phyloP scores from a whole-genome alignment of 2,329 filamentous ascomycete genomes.

The Penicillium sp. region DNA sequence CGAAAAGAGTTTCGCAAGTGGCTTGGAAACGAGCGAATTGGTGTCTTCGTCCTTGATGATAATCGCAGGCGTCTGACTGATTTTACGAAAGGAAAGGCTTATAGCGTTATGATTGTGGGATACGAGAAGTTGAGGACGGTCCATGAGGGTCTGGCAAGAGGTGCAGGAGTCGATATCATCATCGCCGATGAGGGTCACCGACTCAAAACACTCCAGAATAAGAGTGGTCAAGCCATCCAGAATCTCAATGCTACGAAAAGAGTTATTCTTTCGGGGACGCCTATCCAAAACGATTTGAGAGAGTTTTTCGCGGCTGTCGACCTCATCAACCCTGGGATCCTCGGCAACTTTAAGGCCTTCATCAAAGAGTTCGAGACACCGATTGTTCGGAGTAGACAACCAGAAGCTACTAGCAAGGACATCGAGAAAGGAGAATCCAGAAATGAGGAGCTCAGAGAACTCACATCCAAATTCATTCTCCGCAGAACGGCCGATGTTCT shows the following conservation, averaged over 20 bases:
- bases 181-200: conserved; percentile 69
- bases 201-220: conserved; percentile 67
- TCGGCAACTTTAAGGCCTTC: conserved; percentile 62
- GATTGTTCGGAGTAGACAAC: conserved; percentile 63
- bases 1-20: conserved; percentile 70
- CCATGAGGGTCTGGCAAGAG: conserved; percentile 63
- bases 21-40: conserved; percentile 68
- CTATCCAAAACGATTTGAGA: conserved; percentile 65
- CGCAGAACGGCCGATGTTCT: conserved; percentile 66
- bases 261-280: conserved; percentile 65
- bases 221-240: conserved; percentile 64
- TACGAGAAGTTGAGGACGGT: conserved; percentile 68
- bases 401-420: conserved; percentile 59
- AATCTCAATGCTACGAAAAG: conserved; percentile 60
- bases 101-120: conserved; percentile 70
- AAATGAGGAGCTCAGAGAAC: conserved; percentile 58
- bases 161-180: conserved; percentile 64
- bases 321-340: conserved; percentile 65
- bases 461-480: conserved; percentile 65
- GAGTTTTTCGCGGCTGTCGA: conserved; percentile 69
- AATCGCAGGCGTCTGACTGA: conserved; percentile 61
- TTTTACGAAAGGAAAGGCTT: conserved; percentile 66
- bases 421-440: conserved; percentile 63
- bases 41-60: conserved; percentile 64
- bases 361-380: conserved; percentile 64